Conservation (phyloP, 2,329 filamentous ascomycete genomes). For the Scedosporium minutisporum region DNA sequence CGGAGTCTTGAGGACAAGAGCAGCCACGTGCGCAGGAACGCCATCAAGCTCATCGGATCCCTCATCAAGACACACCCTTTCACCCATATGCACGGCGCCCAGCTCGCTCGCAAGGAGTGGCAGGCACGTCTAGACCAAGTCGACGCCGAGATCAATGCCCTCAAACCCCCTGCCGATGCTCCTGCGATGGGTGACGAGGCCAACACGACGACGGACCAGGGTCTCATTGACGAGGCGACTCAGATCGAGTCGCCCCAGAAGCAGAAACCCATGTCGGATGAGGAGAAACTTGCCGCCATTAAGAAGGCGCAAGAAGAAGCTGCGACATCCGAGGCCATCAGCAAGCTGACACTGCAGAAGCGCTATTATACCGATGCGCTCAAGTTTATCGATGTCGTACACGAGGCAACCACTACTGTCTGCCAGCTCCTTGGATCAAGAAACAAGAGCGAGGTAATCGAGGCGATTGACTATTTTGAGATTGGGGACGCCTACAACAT, state of each 20-base stretch:
- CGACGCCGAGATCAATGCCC: slow-evolving; percentile 67
- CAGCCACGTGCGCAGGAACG: slow-evolving; percentile 91
- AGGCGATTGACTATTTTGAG: slow-evolving; percentile 98
- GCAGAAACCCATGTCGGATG: slow-evolving; percentile 61
- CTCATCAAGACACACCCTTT: slow-evolving; percentile 94
- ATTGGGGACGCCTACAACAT: slow-evolving; percentile 94
- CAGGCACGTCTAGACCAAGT: slow-evolving; percentile 70
- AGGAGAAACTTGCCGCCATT: slow-evolving; percentile 62
- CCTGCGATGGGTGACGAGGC: slow-evolving; percentile 61
- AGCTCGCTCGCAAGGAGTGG: slow-evolving; percentile 81
- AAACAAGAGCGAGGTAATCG: slow-evolving; percentile 97
- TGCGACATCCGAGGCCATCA: slow-evolving; percentile 78
- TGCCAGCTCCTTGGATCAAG: slow-evolving; percentile 84
- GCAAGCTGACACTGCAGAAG: slow-evolving; percentile 76
- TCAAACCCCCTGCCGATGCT: slow-evolving; percentile 68
- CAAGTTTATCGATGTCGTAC: slow-evolving; percentile 84
- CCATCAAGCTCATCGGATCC: slow-evolving; percentile 81
- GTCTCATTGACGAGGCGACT: slow-evolving; percentile 80
- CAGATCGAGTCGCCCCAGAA: slow-evolving; percentile 64
- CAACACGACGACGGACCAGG: slow-evolving; percentile 64
- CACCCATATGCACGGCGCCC: slow-evolving; percentile 79
- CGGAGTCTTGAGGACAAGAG: slow-evolving; percentile 94
- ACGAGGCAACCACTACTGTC: slow-evolving; percentile 69
- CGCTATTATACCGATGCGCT: slow-evolving; percentile 91
- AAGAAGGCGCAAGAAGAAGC: slow-evolving; percentile 79